Conservation (phyloP, 805 yeast genomes). For the Metschnikowia chrysomelidarum region DNA sequence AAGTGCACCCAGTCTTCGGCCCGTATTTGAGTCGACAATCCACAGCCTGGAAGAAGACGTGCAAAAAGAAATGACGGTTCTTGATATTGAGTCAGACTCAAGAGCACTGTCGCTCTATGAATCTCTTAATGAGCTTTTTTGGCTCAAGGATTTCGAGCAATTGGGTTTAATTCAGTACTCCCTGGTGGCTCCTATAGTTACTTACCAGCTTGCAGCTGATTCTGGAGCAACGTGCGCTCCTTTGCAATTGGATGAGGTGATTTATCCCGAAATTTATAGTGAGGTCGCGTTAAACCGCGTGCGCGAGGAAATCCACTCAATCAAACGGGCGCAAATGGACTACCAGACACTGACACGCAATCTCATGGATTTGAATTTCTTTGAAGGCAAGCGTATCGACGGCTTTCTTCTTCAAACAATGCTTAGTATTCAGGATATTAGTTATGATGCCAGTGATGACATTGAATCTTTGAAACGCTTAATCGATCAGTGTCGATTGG, state of each 20-base stretch:
- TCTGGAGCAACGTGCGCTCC: constrained; percentile 21
- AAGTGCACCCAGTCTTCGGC: constrained; percentile 14
- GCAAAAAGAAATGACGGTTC: constrained; percentile 23
- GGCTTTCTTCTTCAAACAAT: constrained; percentile 25
- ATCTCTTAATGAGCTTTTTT: constrained; percentile 35
- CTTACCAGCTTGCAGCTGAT: constrained; percentile 31
- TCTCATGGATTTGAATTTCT: constrained; percentile 33
- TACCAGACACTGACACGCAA: constrained; percentile 23
- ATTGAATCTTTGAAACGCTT: constrained; percentile 21
- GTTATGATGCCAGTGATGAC: constrained; percentile 20
- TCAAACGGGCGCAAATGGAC: constrained; percentile 17
- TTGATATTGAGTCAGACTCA: constrained; percentile 34
- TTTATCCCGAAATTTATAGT: constrained; percentile 37
- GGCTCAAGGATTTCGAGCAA: constrained; percentile 31
- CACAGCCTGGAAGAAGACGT: constrained; percentile 28
- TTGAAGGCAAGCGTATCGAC: constrained; percentile 39
- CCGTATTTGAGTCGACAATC: constrained; percentile 27
- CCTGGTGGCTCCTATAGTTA: constrained; percentile 30
- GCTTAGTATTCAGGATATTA: constrained; percentile 20
- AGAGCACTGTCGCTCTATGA: constrained; percentile 28
- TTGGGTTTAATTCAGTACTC: constrained; percentile 30
- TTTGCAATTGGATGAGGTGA: constrained; percentile 27
- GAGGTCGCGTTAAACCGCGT: constrained; percentile 20
- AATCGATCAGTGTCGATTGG: constrained; percentile 20
- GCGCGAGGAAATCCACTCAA: constrained; percentile 21